Evolutionary conservation across 2,329 filamentous ascomycete species (phyloP).

Genomic region (Ascosphaera apis): DNA sequence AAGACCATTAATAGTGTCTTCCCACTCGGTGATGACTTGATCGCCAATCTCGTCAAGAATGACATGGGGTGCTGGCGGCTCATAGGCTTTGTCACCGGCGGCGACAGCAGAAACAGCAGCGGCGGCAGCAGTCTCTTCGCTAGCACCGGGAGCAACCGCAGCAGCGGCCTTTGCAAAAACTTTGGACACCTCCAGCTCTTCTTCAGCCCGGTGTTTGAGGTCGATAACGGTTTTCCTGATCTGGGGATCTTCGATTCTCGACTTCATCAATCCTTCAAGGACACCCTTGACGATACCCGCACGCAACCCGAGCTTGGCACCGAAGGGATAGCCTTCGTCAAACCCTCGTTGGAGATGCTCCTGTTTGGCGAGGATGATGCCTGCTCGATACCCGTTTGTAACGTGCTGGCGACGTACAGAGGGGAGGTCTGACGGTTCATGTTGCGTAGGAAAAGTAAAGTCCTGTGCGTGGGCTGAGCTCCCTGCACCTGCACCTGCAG

Average conservation of each 20-base stretch:
- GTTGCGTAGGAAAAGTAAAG: constrained; percentile 1
- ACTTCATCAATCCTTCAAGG: constrained; percentile 42
- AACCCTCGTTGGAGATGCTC: constrained; percentile 65
- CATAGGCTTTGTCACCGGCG: constrained; percentile 4
- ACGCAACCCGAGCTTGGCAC: constrained; percentile 52
- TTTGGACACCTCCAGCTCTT: constrained; percentile 5
- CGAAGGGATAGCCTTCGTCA: constrained; percentile 71
- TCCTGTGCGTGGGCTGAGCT: neutral
- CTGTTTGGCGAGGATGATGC: constrained; percentile 53
- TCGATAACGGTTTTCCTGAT: constrained; percentile 6
- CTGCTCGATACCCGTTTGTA: constrained; percentile 78
- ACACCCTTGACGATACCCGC: constrained; percentile 56
- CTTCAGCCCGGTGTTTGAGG: constrained; percentile 3
- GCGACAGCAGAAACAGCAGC: constrained; percentile 2
- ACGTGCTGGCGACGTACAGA: constrained; percentile 53
- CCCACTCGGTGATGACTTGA: constrained; percentile 5
- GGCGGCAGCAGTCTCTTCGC: constrained; percentile 6
- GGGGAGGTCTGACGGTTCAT: constrained; percentile 42
- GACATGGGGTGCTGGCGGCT: constrained; percentile 3
- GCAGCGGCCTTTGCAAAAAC: constrained; percentile 4
- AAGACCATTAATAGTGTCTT: constrained; percentile 27
- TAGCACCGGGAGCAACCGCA: constrained; percentile 3
- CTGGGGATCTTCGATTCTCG: constrained; percentile 8
- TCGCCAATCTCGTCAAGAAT: constrained; percentile 4
- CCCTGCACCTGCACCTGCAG: neutral